phyloP scores from a whole-genome alignment of 1,139 yeast genomes.

The Geotrichum cucujoidarum region DNA sequence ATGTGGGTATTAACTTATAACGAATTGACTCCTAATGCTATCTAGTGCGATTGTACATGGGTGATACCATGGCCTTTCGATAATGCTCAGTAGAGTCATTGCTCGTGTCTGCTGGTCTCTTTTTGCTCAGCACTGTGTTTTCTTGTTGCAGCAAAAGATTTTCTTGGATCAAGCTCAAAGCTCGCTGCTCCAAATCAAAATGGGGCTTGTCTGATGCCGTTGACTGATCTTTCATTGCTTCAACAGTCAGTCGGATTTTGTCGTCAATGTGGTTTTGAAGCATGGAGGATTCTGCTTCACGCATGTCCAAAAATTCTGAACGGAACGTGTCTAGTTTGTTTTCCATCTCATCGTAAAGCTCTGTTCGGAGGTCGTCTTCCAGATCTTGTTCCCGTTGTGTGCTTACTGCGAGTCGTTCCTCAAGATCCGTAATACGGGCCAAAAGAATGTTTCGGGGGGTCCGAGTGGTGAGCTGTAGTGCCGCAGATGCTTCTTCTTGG shows the following conservation, averaged over 20 bases:
- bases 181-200: neutral
- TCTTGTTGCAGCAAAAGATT: neutral
- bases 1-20: too few species aligned
- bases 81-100: neutral
- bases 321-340: constrained; percentile 31
- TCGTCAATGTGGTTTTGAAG: constrained; percentile 13
- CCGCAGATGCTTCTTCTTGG: neutral
- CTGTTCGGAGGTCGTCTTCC: constrained; percentile 36
- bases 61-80: neutral
- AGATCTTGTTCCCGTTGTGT: constrained; percentile 26
- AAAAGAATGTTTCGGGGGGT: neutral
- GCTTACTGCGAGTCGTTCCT: constrained; percentile 25
- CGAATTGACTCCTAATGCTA: too few species aligned
- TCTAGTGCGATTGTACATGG: too few species aligned
- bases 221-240: constrained; percentile 4
- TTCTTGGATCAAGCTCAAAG: neutral
- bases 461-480: neutral
- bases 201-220: too few species aligned
- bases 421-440: constrained; percentile 25
- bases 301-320: constrained; percentile 24
- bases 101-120: neutral
- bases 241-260: constrained; percentile 12
- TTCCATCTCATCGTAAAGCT: constrained; percentile 36
- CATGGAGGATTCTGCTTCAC: constrained; percentile 27
- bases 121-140: neutral